Base-by-base conservation (phyloP, 225 moss, liverwort and hornwort genomes). In the Polytrichum commune region DNA sequence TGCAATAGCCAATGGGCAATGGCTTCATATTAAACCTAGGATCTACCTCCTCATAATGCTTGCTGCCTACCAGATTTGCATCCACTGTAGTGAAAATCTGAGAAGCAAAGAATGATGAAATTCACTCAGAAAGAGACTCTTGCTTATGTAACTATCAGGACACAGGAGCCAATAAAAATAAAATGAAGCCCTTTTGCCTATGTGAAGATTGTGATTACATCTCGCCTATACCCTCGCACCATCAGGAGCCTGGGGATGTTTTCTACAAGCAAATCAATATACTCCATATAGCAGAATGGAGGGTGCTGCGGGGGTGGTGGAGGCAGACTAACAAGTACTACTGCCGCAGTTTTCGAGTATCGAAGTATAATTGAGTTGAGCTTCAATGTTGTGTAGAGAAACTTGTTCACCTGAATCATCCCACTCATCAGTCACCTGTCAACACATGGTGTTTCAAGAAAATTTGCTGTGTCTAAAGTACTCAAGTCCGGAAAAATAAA, bases 261-360 rank as follows among this genome's bases (percentile, higher is more conserved):
- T 29, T 93, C 95, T 69, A 98, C 98, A 62, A 98, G 82, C 26
- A 98, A 78, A 76, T 98, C 98, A 76, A 98, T 95, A 72, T 98
- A 98, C 82, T 98, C 98, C 98, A 98, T 98, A 75, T 95, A 98
- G 83, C 98, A 98, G 79, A 91, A 90, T 57, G 98, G 72, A 38
- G 98, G 98, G 84, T 98, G 98, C 63, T 87, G 92, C 56, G 86
- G 93, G 19, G 98, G 98, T 7, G 98, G 98, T 71, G 95, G 98
- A 20, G 98, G 98, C 61, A 98, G 81, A 80, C 98, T 98, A 63
- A 98, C 98, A 68, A 98, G 81, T 67, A 98, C 98, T 57, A 98
- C 95, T n/a, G 98, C 95, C 25, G 95, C 98, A 71, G 77, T 70
- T 79, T 85, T 83, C 54, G 98, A 95, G 75, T 98, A 91, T 33